Percentiles rank a stretch among this genome's conserved stretches.
These are phyloP conservation scores for Suhomyces canberraensis DNA, from an alignment of 805 yeast genomes.

Conservation along the genomic window DNA sequence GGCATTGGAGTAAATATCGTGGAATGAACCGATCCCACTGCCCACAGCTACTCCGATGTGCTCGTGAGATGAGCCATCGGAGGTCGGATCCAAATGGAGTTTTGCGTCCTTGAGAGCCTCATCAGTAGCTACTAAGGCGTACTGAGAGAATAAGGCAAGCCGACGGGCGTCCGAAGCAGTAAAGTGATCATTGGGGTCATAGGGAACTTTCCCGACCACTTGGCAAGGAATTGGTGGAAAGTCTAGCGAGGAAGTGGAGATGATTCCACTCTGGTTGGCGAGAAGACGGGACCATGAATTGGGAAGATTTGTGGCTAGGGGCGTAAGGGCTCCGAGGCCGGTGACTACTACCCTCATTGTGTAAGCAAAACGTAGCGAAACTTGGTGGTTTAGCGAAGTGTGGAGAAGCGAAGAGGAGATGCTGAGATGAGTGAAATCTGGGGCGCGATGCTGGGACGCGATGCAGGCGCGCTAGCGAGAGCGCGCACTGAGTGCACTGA, in stretches of 20 bases:
- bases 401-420: too few relatives aligned
- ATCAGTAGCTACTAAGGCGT: slow-evolving; percentile 69
- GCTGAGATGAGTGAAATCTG: too few relatives aligned
- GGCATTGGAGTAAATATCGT: slow-evolving; percentile 65
- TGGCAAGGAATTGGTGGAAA: slow-evolving; percentile 59
- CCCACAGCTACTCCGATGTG: slow-evolving; percentile 80
- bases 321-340: slow-evolving; percentile 84
- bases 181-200: slow-evolving; percentile 46
- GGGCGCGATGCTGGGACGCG: too few relatives aligned
- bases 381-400: too few relatives aligned
- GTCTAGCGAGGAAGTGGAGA: slow-evolving; percentile 45
- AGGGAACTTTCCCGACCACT: slow-evolving; percentile 74
- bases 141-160: slow-evolving; percentile 70
- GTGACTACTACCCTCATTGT: slow-evolving; percentile 84
- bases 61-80: slow-evolving; percentile 26
- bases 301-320: slow-evolving; percentile 70
- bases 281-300: slow-evolving; percentile 55
- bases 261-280: slow-evolving; percentile 53
- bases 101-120: slow-evolving; percentile 76
- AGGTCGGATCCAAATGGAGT: slow-evolving; percentile 6
- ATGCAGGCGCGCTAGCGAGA: too few relatives aligned
- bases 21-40: slow-evolving; percentile 87
- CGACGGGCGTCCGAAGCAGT: slow-evolving; percentile 52
- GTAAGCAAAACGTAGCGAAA: too few relatives aligned
- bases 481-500: too few relatives aligned